Percentiles rank a stretch among this genome's conserved stretches.
Evolutionary conservation across 1,139 yeast genomes (phyloP).

Genomic region (Meyerozyma elateridarum): DNA sequence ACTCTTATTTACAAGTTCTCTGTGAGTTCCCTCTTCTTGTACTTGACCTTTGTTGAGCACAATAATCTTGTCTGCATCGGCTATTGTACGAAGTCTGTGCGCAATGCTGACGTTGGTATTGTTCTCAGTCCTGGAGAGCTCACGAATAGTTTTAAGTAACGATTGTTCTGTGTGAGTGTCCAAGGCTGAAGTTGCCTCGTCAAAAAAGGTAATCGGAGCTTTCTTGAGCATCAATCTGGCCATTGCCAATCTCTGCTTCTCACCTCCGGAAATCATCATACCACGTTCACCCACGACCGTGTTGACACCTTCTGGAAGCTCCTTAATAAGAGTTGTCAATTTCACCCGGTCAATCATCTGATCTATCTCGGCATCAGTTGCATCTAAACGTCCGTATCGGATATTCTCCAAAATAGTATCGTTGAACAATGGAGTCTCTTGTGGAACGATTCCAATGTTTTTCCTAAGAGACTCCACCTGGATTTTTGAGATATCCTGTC

Average conservation of each 20-base stretch:
- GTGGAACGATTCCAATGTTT: conserved; percentile 91
- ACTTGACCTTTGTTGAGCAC: conserved; percentile 78
- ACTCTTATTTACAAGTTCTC: conserved; percentile 46
- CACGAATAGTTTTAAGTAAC: conserved; percentile 64
- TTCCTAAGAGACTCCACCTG: conserved; percentile 70
- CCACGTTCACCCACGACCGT: conserved; percentile 98
- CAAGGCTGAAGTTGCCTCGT: conserved; percentile 94
- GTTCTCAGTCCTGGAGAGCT: conserved; percentile 50
- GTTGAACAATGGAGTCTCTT: conserved; percentile 93
- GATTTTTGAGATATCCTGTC: conserved; percentile 78
- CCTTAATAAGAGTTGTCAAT: conserved; percentile 55
- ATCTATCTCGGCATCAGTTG: conserved; percentile 68
- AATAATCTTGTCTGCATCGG: conserved; percentile 90
- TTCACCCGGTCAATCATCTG: conserved; percentile 66
- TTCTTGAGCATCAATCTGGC: conserved; percentile 80
- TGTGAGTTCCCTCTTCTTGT: conserved; percentile 84
- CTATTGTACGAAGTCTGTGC: conserved; percentile 87
- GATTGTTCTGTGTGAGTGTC: conserved; percentile 96
- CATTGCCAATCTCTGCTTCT: conserved; percentile 91
- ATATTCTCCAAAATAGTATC: conserved; percentile 86
- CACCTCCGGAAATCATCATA: conserved; percentile 98
- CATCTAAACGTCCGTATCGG: conserved; percentile 75
- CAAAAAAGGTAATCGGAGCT: conserved; percentile 89
- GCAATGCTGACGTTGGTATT: conserved; percentile 89
- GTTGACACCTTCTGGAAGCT: conserved; percentile 76